These are phyloP conservation scores for Papiliotrema terrestris DNA, from an alignment of 1,284 basidiomycete genomes.

Conservation along the genomic window DNA sequence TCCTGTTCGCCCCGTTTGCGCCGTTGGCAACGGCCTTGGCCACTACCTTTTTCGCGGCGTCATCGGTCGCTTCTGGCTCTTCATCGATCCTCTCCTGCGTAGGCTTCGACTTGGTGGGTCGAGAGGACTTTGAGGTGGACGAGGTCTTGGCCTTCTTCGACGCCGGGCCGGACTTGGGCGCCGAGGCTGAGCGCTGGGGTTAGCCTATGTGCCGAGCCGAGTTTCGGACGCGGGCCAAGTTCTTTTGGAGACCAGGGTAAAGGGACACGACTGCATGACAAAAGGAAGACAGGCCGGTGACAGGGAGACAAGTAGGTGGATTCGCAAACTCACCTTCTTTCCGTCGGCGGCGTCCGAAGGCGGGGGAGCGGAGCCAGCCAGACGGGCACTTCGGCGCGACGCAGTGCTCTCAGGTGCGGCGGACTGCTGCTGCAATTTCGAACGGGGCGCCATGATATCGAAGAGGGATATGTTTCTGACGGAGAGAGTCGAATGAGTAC, in stretches of 20 bases:
- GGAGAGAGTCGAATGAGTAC: not conserved
- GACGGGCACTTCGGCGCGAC: constrained; percentile 18
- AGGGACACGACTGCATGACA: too few species aligned
- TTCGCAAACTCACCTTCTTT: constrained; percentile 23
- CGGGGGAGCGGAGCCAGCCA: constrained; percentile 9
- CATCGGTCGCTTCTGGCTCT: not conserved
- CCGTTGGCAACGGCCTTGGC: too few species aligned
- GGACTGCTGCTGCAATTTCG: constrained; percentile 11
- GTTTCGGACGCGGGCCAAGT: too few species aligned
- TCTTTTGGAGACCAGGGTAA: too few species aligned
- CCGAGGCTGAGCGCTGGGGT: not conserved
- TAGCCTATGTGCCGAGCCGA: too few species aligned
- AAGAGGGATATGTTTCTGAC: constrained; percentile 19
- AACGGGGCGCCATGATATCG: constrained; percentile 16
- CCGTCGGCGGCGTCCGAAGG: constrained; percentile 4
- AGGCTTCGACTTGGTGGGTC: constrained; percentile 12
- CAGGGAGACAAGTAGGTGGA: not conserved
- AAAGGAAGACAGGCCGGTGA: too few species aligned
- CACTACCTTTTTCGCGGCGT: not conserved
- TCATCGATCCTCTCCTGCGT: not conserved
- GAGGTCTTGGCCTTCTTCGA: constrained; percentile 21
- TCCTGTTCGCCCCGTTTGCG: constrained; percentile 4
- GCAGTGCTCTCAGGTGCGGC: constrained; percentile 18
- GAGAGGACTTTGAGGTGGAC: constrained; percentile 15
- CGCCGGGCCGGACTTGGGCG: constrained; percentile 9